Evolutionary conservation across 169 alveolate genomes (phyloP).

Genomic region (Plasmodium billcollinsi): DNA sequence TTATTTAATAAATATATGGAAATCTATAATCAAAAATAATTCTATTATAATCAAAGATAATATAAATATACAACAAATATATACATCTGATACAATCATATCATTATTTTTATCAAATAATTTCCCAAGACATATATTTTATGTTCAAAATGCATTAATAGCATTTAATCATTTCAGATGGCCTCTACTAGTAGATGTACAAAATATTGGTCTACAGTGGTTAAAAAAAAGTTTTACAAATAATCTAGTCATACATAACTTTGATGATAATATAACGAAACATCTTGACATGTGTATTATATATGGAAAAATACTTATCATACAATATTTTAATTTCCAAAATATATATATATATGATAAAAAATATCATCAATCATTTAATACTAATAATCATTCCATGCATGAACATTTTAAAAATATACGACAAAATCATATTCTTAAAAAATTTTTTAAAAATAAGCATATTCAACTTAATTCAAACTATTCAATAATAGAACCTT

Average conservation of each 20-base stretch:
- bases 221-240: constrained; percentile 65
- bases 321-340: constrained; percentile 66
- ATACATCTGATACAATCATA: constrained; percentile 59
- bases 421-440: neutral
- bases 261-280: constrained; percentile 71
- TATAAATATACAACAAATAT: constrained; percentile 54
- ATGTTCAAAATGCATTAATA: constrained; percentile 72
- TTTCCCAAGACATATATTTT: constrained; percentile 70
- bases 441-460: constrained; percentile 33
- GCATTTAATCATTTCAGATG: constrained; percentile 73
- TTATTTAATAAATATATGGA: constrained; percentile 46
- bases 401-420: constrained; percentile 37
- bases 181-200: constrained; percentile 56
- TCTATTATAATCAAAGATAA: constrained; percentile 43
- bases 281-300: constrained; percentile 76
- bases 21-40: constrained; percentile 52
- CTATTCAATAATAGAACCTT: constrained; percentile 44
- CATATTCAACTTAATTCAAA: constrained; percentile 45
- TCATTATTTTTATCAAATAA: constrained; percentile 66
- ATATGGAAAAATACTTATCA: constrained; percentile 67
- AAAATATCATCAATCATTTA: constrained; percentile 31
- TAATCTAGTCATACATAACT: constrained; percentile 62
- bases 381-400: constrained; percentile 7
- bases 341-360: constrained; percentile 69
- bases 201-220: constrained; percentile 67